Base-by-base conservation (phyloP, 2,329 filamentous ascomycete genomes). In the Pseudohalonectria lignicola region DNA sequence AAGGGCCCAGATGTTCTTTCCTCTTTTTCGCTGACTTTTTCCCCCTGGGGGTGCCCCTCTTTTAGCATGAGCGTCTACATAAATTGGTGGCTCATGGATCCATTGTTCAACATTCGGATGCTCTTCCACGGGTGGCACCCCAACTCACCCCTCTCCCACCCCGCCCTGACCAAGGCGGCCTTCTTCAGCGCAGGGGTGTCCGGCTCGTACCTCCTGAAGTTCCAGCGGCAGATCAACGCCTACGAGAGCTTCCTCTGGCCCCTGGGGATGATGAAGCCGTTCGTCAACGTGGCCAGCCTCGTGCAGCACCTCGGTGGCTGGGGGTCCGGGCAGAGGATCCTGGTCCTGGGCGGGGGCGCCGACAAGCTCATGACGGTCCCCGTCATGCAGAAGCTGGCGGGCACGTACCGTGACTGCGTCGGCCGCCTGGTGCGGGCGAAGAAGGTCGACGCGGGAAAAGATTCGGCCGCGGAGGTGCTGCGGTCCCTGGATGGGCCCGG, bases 171-270 rank as follows among this genome's bases (percentile, higher is more conserved):
- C 2, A 61, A 61, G 16, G 56, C 55, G 4, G 65, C 61, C 2
- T 76, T 76, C 52, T 76, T 75, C 49, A 65, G 66, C 35, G 45
- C 60, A 0, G 43, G 50, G 12, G 66, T 64, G 34, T 60, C 64
- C 0, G 51, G 57, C 5, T 44, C 51, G 2, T 52, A 62, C 5
- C 58, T 73, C 2, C 36, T 51, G 3, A 51, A 55, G 3, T 66
- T 75, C 37, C 62, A 66, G 45, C 46, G 48, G 2, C 56, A 59
- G 4, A 55, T 68, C 41, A 60, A 59, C 19, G 56, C 60, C 4
- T 76, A 71, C 43, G 70, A 76, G 47, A 67, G 61, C 43, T 68
- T 69, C 47, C 46, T 62, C 23, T 76, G 69, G 71, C 63, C 68
- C 0, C 40, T 68, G 26, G 64, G 65, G 37, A 67, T 71, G 55